Percentiles rank a stretch among this genome's conserved stretches.
Evolutionary conservation across 202 grass and related monocot species (phyloP).

Genomic region (Sporobolus alterniflorus): DNA sequence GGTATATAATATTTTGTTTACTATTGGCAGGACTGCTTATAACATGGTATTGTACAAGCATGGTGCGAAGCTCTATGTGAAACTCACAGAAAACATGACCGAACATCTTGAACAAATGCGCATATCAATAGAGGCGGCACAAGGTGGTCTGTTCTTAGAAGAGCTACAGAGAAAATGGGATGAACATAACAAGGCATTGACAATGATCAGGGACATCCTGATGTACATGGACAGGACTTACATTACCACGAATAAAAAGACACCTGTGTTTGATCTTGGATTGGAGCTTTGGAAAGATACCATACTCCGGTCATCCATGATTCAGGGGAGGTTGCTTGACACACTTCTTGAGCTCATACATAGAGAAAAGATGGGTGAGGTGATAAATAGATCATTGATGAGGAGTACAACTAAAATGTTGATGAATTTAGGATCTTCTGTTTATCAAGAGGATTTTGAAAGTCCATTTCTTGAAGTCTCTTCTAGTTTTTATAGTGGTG

Average conservation of each 20-base stretch:
- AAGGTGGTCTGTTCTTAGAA: constrained; percentile 68
- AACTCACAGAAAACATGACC: constrained; percentile 56
- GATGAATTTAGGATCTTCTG: constrained; percentile 63
- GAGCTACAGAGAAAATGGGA: constrained; percentile 73
- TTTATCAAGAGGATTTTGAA: constrained; percentile 86
- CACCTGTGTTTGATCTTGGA: constrained; percentile 72
- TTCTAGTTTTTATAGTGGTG: constrained; percentile 76
- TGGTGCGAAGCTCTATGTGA: constrained; percentile 64
- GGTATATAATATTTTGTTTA: constrained; percentile 24
- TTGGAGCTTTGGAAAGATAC: constrained; percentile 76
- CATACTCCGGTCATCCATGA: constrained; percentile 52
- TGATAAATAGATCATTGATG: constrained; percentile 83
- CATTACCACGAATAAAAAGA: constrained; percentile 56
- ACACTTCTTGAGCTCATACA: constrained; percentile 71
- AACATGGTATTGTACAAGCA: constrained; percentile 78
- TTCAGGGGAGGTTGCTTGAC: constrained; percentile 57
- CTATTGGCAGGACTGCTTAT: constrained; percentile 69
- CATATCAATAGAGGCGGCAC: constrained; percentile 58
- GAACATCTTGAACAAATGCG: constrained; percentile 69
- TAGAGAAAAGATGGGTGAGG: constrained; percentile 65
- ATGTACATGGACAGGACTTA: constrained; percentile 89
- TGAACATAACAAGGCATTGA: constrained; percentile 77
- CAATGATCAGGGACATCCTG: constrained; percentile 80
- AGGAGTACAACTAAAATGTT: constrained; percentile 83
- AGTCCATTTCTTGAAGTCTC: constrained; percentile 72